Conservation (phyloP, 129 eudicot genomes). For the Arctium lappa region DNA sequence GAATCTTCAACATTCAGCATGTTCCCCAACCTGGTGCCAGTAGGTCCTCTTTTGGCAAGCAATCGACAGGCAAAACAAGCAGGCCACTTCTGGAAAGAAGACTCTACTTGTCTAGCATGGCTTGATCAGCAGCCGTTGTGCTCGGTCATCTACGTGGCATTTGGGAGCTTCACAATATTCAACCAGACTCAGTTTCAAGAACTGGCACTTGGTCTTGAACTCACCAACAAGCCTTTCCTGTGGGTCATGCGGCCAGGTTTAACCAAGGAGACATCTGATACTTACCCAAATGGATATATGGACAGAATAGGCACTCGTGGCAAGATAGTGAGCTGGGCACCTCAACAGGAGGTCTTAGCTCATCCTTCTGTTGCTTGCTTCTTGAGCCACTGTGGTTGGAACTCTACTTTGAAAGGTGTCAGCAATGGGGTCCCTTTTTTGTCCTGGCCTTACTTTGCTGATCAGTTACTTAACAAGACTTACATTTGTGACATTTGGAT, state of each 20-base stretch:
- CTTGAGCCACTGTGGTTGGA: conserved; percentile 64
- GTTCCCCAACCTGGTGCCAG: conserved; percentile 27
- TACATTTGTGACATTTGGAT: conserved; percentile 56
- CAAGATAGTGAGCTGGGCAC: conserved; percentile 52
- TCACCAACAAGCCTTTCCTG: conserved; percentile 43
- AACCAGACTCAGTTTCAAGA: conserved; percentile 42
- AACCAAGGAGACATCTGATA: not conserved
- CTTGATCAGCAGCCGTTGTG: conserved; percentile 42
- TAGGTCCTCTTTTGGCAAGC: conserved; percentile 32
- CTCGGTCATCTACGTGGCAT: conserved; percentile 54
- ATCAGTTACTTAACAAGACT: conserved; percentile 41
- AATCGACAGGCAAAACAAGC: not conserved
- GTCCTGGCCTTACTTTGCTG: conserved; percentile 58
- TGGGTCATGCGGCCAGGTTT: conserved; percentile 52
- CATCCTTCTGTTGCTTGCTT: conserved; percentile 51
- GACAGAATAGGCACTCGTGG: conserved; percentile 33
- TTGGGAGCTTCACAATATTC: conserved; percentile 47
- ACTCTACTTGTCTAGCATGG: conserved; percentile 48
- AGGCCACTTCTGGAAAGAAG: conserved; percentile 40
- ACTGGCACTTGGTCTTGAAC: conserved; percentile 56
- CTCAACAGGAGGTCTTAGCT: conserved; percentile 46
- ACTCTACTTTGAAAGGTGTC: conserved; percentile 53
- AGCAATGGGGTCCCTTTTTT: conserved; percentile 48
- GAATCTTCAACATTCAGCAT: conserved; percentile 35
- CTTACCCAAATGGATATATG: conserved; percentile 16